A percentile compares a stretch with the other conserved stretches of the same genome.
phyloP scores from a whole-genome alignment of 257 asterid species.

The Solanum paucissectum region DNA sequence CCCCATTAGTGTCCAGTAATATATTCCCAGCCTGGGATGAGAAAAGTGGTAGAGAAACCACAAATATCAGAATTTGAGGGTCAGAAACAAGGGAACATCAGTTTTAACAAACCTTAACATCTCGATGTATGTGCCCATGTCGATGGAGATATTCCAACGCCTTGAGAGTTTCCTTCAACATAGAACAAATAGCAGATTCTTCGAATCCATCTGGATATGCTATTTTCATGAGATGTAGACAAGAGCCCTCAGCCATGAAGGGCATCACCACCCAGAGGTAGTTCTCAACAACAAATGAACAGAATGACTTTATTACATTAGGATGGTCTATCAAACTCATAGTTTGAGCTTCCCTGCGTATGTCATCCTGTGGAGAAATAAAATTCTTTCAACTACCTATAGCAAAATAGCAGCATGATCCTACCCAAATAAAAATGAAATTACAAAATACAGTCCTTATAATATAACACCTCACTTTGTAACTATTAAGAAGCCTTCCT shows the following conservation, averaged over 20 bases:
- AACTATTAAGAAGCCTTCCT: not conserved
- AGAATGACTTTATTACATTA: conserved; percentile 74
- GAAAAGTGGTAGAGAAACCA: conserved; percentile 5
- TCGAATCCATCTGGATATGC: conserved; percentile 98
- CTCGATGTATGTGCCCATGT: conserved; percentile 97
- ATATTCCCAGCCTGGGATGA: conserved; percentile 87
- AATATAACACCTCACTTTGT: not conserved
- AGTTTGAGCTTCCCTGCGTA: conserved; percentile 95
- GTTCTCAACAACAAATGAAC: conserved; percentile 91
- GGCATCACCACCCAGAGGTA: conserved; percentile 99
- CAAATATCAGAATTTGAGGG: not conserved
- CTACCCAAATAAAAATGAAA: not conserved
- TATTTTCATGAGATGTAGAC: conserved; percentile 93
- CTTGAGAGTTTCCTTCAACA: conserved; percentile 90
- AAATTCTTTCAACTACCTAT: not conserved
- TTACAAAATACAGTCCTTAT: not conserved
- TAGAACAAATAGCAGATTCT: conserved; percentile 80
- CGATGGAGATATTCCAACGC: conserved; percentile 93
- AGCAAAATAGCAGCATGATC: not conserved
- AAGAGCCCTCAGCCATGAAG: conserved; percentile 96
- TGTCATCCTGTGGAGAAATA: conserved; percentile 66
- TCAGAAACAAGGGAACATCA: not conserved
- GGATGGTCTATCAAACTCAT: conserved; percentile 95
- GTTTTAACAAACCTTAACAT: conserved; percentile 60
- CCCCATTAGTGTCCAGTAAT: conserved; percentile 78